Base-by-base conservation (phyloP, 1,284 basidiomycete genomes). In the Lignosus rhinocerotis region DNA sequence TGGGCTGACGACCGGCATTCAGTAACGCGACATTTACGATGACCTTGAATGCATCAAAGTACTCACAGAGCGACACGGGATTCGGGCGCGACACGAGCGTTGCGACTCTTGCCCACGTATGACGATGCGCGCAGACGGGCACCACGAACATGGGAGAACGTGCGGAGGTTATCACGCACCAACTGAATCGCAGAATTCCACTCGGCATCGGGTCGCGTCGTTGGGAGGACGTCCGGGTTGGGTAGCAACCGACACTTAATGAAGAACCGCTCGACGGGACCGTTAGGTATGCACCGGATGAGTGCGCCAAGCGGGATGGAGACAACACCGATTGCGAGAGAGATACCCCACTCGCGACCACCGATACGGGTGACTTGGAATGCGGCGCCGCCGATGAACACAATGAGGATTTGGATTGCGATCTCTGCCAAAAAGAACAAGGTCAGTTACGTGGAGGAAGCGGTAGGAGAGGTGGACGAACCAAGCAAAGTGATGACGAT, bases 281-380 rank as follows among this genome's bases (percentile, higher is more conserved):
- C 82, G 62, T 92, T 94, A 32, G 97, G 96, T 21, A 97, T 73
- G 41, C 87, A 72, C 39, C 96, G 92, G 64, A 96, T 84, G 58
- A 96, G 70, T 36, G 82, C 88, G 55, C 94, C 97, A 65, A 98
- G 79, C 3, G 96, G 96, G 61, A 98, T 85, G 9, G 96, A 90
- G 49, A 95, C 82, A 55, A 91, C 68, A 42, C 96, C 97, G 49
- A 97, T 83, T 25, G 91, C 87, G 53, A 99, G 78, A 1, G 92
- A 93, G 64, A 98, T 94, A 51, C 86, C 95, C 97, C 97, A 99
- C 73, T 97, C 93, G 42, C 84, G 85, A 32, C 89, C 92, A 51
- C 77, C 76, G 53, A 98, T 87, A 6, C 72, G 79, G 0, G 85
- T 88, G n/a, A 98, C 96, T 68, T 90, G 87, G 81, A 99, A 98